phyloP scores from a whole-genome alignment of 495 filamentous ascomycete genomes.

The Astrothelium macrocarpum region DNA sequence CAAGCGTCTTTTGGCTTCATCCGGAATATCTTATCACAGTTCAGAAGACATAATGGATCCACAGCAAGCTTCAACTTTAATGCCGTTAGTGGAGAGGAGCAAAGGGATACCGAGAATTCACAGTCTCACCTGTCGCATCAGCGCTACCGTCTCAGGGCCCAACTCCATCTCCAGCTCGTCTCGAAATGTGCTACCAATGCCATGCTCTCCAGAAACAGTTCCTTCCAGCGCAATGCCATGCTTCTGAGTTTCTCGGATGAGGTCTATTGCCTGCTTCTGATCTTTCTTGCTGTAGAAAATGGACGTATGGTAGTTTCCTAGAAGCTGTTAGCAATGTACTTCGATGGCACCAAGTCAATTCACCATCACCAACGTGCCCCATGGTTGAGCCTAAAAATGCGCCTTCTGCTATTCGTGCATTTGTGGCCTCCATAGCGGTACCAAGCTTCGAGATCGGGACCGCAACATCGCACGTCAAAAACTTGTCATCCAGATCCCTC shows the following conservation, averaged over 20 bases:
- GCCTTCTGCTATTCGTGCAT: slow-evolving; percentile 77
- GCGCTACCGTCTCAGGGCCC: not conserved
- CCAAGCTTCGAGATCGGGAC: slow-evolving; percentile 79
- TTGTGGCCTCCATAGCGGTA: slow-evolving; percentile 83
- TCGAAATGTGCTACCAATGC: not conserved
- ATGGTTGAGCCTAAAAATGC: slow-evolving; percentile 80
- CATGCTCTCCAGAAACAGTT: slow-evolving; percentile 1
- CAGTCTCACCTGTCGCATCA: not conserved
- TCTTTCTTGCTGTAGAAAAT: slow-evolving; percentile 71
- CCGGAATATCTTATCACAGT: not conserved
- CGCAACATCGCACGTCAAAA: slow-evolving; percentile 70
- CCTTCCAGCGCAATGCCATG: not conserved
- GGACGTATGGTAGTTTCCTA: slow-evolving; percentile 77
- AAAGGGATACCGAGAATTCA: not conserved
- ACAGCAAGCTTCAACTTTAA: not conserved
- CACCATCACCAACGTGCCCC: slow-evolving; percentile 69
- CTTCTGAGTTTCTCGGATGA: not conserved
- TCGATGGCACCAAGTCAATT: not conserved
- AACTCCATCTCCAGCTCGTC: not conserved
- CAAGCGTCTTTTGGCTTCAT: slow-evolving; percentile 5
- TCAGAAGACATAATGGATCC: not conserved
- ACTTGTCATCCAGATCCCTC: slow-evolving; percentile 50
- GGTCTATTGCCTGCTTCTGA: not conserved
- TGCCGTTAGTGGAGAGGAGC: not conserved
- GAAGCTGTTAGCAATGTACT: not conserved